Evolutionary conservation across 2,329 filamentous ascomycete species (phyloP).

Genomic region (Xylaria sp.): DNA sequence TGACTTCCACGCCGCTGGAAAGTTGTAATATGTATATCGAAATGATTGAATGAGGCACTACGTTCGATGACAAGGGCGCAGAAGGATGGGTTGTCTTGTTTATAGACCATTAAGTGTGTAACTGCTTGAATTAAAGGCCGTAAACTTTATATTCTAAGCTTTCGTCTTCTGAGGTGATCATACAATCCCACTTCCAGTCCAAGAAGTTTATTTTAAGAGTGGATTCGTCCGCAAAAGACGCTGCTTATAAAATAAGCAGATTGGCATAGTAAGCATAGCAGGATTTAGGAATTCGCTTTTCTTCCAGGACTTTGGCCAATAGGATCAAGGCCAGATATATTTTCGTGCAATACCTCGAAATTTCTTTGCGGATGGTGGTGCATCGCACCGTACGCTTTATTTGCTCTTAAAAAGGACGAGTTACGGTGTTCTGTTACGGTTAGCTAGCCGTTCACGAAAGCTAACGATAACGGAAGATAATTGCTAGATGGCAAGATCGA

Average conservation of each 20-base stretch:
- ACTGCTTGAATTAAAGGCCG: background rate
- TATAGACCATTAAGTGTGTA: constrained; percentile 9
- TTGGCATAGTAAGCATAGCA: background rate
- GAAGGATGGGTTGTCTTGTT: background rate
- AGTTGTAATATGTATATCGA: constrained; percentile 67
- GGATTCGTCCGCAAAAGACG: too few relatives aligned
- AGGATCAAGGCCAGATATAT: background rate
- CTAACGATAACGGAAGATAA: too few relatives aligned
- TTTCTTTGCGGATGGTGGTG: background rate
- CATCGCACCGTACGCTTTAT: background rate
- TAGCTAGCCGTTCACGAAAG: too few relatives aligned
- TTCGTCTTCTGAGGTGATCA: background rate
- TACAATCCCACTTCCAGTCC: background rate
- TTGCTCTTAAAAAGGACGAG: too few relatives aligned
- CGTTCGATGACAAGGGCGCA: background rate
- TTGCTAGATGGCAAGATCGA: too few relatives aligned
- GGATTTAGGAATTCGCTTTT: background rate
- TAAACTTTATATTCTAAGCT: background rate
- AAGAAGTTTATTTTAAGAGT: too few relatives aligned
- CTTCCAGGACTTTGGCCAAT: background rate
- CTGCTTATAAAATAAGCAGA: background rate
- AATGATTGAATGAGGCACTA: constrained; percentile 5
- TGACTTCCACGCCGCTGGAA: constrained; percentile 88
- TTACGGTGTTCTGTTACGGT: too few relatives aligned
- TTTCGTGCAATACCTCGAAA: background rate